Base-by-base conservation (phyloP, 83 land plant species). In the Diphasiastrum complanatum region DNA sequence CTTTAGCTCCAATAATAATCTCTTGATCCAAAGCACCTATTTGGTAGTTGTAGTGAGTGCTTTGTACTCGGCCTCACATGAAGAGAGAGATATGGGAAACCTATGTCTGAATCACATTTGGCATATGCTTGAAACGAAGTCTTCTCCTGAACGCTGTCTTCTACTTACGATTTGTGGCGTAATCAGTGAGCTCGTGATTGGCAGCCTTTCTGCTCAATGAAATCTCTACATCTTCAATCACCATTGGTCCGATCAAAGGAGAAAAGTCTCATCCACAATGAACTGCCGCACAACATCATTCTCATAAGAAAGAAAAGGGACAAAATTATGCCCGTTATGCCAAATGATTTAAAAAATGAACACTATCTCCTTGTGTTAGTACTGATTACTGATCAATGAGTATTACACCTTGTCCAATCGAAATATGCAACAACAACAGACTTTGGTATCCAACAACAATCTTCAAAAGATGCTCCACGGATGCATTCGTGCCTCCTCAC, bases 41-140 rank as follows among this genome's bases (percentile, higher is more conserved):
- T n/a, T n/a, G n/a, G n/a, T n/a, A n/a, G n/a, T n/a, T n/a, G n/a
- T n/a, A n/a, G n/a, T n/a, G n/a, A n/a, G n/a, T n/a, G n/a, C n/a
- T n/a, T n/a, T n/a, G n/a, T n/a, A n/a, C n/a, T n/a, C n/a, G n/a
- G n/a, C n/a, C n/a, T n/a, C n/a, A n/a, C n/a, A n/a, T n/a, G n/a
- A n/a, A n/a, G n/a, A n/a, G n/a, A n/a, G n/a, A n/a, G n/a, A 66
- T 6, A 18, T 83, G 70, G 5, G 67, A 40, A 14, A 83, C 60
- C 74, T 80, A 75, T 22, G 84, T 78, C 61, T 85, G 91, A n/a
- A 83, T 65, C 51, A 80, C 43, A 65, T 83, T 83, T 0, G 84
- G 84, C 79, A 75, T 69, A 18, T 84, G 50, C 60, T 75, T 72
- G 58, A 85, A 83, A 60, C 91, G 73, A 26, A 77, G 36, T 45